Conservation (phyloP, 306 rosid species). For the Glycine soja region DNA sequence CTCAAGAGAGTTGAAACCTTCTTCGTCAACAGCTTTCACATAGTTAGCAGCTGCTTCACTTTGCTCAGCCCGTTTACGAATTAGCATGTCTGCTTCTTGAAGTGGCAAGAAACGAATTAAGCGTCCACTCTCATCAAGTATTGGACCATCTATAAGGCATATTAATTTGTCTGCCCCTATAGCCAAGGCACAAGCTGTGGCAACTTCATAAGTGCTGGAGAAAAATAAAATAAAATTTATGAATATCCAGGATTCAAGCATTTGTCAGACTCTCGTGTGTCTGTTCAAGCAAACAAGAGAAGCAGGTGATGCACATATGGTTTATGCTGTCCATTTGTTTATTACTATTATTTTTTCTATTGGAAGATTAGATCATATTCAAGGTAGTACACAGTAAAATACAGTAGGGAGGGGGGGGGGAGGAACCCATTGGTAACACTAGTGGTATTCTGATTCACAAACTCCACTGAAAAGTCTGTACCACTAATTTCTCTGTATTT, state of each 20-base stretch:
- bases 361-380: constrained; percentile 33
- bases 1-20: constrained; percentile 54
- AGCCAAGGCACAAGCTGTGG: constrained; percentile 96
- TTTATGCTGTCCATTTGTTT: constrained; percentile 7
- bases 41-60: constrained; percentile 94
- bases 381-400: constrained; percentile 4
- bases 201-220: constrained; percentile 95
- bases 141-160: constrained; percentile 93
- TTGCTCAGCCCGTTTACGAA: constrained; percentile 88
- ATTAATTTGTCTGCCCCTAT: constrained; percentile 92
- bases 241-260: constrained; percentile 42
- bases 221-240: constrained; percentile 37
- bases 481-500: constrained; percentile 27
- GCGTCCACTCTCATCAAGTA: constrained; percentile 83
- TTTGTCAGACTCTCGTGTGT: constrained; percentile 10
- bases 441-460: background rate
- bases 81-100: constrained; percentile 89
- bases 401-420: background rate
- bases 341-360: background rate
- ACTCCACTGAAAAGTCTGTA: background rate
- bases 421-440: background rate
- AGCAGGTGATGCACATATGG: constrained; percentile 31
- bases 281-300: constrained; percentile 21
- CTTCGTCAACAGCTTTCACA: constrained; percentile 85
- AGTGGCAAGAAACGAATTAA: constrained; percentile 84